phyloP scores from a whole-genome alignment of 2,329 filamentous ascomycete species.

The Lasiodiplodia citricola region DNA sequence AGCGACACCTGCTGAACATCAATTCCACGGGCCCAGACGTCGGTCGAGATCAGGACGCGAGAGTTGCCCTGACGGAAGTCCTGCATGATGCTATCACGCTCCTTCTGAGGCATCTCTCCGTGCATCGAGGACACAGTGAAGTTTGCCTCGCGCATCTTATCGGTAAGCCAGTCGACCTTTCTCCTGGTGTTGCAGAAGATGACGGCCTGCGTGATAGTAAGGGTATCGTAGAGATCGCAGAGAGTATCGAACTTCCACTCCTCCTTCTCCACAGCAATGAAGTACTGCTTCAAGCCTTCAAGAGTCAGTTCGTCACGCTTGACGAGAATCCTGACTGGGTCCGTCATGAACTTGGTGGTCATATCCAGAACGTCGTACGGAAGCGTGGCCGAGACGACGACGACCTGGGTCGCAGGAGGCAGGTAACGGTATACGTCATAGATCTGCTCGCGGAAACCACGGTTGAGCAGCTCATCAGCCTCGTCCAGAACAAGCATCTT shows the following conservation, averaged over 20 bases:
- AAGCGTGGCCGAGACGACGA: slow-evolving; percentile 93
- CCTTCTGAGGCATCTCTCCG: slow-evolving; percentile 98
- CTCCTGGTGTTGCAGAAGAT: slow-evolving; percentile 99
- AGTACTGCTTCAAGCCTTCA: slow-evolving; percentile 98
- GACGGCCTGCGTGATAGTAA: slow-evolving; percentile 98
- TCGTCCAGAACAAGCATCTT: slow-evolving; percentile 81
- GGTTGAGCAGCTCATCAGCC: slow-evolving; percentile 81
- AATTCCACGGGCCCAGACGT: slow-evolving; percentile 97
- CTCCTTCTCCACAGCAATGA: slow-evolving; percentile 98
- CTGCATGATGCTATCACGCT: slow-evolving; percentile 98
- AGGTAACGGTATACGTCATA: slow-evolving; percentile 99
- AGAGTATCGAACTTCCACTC: slow-evolving; percentile 99
- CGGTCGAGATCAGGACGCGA: slow-evolving; percentile 93
- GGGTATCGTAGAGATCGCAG: slow-evolving; percentile 96
- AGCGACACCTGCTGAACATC: slow-evolving; percentile 98
- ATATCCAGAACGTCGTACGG: slow-evolving; percentile 98
- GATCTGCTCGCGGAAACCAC: slow-evolving; percentile 97
- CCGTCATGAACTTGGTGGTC: slow-evolving; percentile 99
- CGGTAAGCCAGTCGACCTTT: slow-evolving; percentile 99
- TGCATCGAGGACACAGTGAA: slow-evolving; percentile 99
- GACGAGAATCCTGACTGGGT: slow-evolving; percentile 93
- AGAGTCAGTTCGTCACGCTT: slow-evolving; percentile 99
- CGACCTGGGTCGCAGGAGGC: slow-evolving; percentile 96
- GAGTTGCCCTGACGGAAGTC: slow-evolving; percentile 98
- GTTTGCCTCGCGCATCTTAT: slow-evolving; percentile 99